Percentiles rank a stretch among this genome's conserved stretches.
These are phyloP conservation scores for Medicago lupulina DNA, from an alignment of 306 rosid genomes.

Conservation along the genomic window DNA sequence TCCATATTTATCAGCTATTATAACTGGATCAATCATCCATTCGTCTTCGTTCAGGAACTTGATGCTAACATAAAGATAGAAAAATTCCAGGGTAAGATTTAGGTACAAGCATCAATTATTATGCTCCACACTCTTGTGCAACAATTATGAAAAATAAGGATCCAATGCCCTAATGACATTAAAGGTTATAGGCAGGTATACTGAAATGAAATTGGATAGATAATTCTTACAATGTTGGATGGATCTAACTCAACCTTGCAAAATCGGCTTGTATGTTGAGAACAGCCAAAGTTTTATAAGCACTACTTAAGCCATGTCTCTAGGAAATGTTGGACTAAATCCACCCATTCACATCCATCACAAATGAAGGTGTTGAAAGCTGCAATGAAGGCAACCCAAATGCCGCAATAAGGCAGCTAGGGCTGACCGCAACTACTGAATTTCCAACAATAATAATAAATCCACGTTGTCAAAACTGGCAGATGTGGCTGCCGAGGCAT, in stretches of 20 bases:
- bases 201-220: too few relatives aligned
- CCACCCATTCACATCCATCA: background rate
- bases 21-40: conserved; percentile 90
- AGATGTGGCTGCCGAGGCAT: background rate
- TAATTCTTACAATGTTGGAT: background rate
- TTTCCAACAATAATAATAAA: background rate
- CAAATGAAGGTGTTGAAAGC: background rate
- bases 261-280: background rate
- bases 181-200: too few relatives aligned
- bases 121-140: conserved; percentile 9
- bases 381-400: background rate
- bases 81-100: conserved; percentile 7
- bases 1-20: conserved; percentile 84
- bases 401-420: background rate
- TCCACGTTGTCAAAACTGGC: conserved; percentile 1
- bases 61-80: conserved; percentile 62
- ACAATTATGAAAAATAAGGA: background rate
- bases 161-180: background rate
- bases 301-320: background rate
- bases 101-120: conserved; percentile 33
- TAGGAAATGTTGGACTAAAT: background rate
- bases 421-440: background rate
- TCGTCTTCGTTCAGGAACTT: conserved; percentile 73
- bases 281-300: background rate
- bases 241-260: background rate